Evolutionary conservation across 257 asterid species (phyloP).

Genomic region (Solanum infundibuliforme): DNA sequence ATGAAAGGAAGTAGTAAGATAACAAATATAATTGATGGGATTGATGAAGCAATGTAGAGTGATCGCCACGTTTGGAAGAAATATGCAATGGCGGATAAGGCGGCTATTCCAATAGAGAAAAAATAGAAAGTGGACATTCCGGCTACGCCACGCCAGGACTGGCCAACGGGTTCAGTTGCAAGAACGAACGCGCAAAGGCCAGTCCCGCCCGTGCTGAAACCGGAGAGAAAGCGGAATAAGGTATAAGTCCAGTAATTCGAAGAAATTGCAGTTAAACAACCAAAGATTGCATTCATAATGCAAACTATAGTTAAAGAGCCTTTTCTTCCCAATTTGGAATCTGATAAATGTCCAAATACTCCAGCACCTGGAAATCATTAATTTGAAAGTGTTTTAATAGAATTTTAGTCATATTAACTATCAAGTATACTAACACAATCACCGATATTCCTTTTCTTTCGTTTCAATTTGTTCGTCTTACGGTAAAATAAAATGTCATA

Average conservation of each 20-base stretch:
- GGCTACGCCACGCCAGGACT: conserved; percentile 54
- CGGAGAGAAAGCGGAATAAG: conserved; percentile 58
- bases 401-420: neutral
- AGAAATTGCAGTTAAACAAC: conserved; percentile 61
- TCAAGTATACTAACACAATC: neutral
- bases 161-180: conserved; percentile 84
- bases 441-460: neutral
- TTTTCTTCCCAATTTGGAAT: conserved; percentile 69
- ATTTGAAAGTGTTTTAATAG: neutral
- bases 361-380: conserved; percentile 56
- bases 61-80: conserved; percentile 55
- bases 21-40: conserved; percentile 53
- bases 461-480: too few relatives aligned
- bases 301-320: conserved; percentile 66
- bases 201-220: conserved; percentile 84
- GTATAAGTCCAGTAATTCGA: conserved; percentile 50
- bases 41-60: conserved; percentile 57
- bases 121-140: conserved; percentile 95
- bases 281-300: conserved; percentile 58
- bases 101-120: conserved; percentile 75
- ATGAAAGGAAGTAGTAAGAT: conserved; percentile 47
- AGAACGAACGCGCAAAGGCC: conserved; percentile 89
- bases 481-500: too few relatives aligned
- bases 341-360: conserved; percentile 85
- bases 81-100: conserved; percentile 57